These are phyloP conservation scores for Periglandula ipomoeae DNA, from an alignment of 2,329 filamentous ascomycete species.

Conservation along the genomic window DNA sequence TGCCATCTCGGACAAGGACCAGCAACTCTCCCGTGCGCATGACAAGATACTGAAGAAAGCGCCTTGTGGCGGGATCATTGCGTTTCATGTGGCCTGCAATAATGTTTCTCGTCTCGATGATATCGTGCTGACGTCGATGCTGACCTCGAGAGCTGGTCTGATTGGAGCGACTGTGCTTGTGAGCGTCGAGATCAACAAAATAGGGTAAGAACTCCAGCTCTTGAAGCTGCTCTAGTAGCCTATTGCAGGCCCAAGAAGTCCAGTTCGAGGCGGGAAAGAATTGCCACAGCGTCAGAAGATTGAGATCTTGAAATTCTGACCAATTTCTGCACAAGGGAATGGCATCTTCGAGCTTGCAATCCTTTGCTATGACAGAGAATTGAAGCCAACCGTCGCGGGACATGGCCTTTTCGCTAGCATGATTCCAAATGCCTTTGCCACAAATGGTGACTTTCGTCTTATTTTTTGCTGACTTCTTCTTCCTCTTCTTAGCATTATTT, in stretches of 20 bases:
- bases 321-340: conserved; percentile 21
- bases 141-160: conserved; percentile 14
- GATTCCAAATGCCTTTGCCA: conserved; percentile 20
- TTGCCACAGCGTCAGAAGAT: conserved; percentile 16
- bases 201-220: conserved; percentile 19
- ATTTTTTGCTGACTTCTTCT: not conserved
- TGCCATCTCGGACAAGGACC: conserved; percentile 20
- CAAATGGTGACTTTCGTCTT: conserved; percentile 17
- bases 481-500: not conserved
- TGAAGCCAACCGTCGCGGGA: conserved; percentile 22
- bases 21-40: conserved; percentile 18
- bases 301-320: conserved; percentile 20
- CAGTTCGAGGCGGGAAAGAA: conserved; percentile 21
- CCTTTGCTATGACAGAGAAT: conserved; percentile 21
- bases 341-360: conserved; percentile 18
- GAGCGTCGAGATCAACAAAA: conserved; percentile 17
- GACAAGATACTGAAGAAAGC: conserved; percentile 19
- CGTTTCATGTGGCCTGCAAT: conserved; percentile 21
- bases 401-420: conserved; percentile 20
- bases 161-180: conserved; percentile 10
- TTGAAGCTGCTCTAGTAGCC: conserved; percentile 16
- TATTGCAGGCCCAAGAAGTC: conserved; percentile 14
- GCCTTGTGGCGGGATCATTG: conserved; percentile 17
- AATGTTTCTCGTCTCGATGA: conserved; percentile 19
- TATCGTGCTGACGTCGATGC: conserved; percentile 15